Base-by-base conservation (phyloP, 78 protist species). In the Emiliania huxleyi region DNA sequence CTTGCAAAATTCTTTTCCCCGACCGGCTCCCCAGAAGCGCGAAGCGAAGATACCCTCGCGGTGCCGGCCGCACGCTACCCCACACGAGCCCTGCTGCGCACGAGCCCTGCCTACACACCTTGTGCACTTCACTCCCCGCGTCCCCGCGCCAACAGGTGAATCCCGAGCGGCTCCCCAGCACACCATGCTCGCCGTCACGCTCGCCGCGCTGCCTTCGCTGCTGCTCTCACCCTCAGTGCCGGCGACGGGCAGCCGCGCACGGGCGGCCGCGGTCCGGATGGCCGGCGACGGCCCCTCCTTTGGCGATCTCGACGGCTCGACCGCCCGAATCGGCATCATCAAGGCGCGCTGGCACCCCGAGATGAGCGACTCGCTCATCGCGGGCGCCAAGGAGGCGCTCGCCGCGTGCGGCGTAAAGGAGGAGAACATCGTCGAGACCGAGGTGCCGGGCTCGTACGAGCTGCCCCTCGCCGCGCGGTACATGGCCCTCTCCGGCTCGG, bases 401-500 rank as follows among this genome's bases (percentile, higher is more conserved):
- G 23, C 0, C 0, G 77, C 29, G 49, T 23, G 83, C 94, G 52
- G 52, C 35, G 95, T 95, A 38, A 1, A 29, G n/a, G 79, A 18
- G 42, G 77, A 2, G 75, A 88, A 93, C 91, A 90, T 93, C 40
- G 48, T 42, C 42, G 90, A 40, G 46, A 69, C 33, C 42, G 48
- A 37, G 12, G 97, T 95, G 42, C 92, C 95, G 23, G 97, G 97
- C 0, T 91, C 97, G 33, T 95, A 35, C 42, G 97, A 95, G 93
- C 94, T 95, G n/a, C 95, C 97, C 44, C 92, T 84, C 22, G 97
- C 89, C 25, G 94, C 95, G 29, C 87, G 87, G 35, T 42, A 37
- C 87, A 29, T 79, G 19, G 87, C 87, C 15, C 87, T 79, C n/a
- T 79, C 87, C 0, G 87, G 87, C 49, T 42, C 87, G 22, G 25